Percentiles rank a stretch among this genome's conserved stretches.
Conservation (phyloP, 2,329 filamentous ascomycete genomes). For the Colletotrichum musicola region DNA sequence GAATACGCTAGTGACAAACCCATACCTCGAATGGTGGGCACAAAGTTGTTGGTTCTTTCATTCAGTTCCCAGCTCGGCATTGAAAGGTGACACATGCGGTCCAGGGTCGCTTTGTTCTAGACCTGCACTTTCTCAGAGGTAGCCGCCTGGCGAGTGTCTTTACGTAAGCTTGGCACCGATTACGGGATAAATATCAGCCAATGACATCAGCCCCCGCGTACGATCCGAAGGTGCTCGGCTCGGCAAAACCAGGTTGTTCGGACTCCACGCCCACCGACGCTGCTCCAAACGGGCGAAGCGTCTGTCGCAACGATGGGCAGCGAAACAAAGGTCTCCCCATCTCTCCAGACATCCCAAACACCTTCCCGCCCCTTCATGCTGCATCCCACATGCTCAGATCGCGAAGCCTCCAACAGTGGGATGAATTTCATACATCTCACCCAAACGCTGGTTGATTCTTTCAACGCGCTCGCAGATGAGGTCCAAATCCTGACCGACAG, state of each 20-base stretch:
- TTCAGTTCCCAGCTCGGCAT: no score
- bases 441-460: constrained; percentile 72
- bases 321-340: constrained; percentile 36
- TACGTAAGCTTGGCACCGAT: constrained; percentile 32
- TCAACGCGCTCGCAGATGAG: constrained; percentile 74
- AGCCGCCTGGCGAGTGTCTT: background rate
- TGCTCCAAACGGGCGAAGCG: constrained; percentile 20
- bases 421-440: constrained; percentile 61
- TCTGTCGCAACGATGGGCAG: constrained; percentile 33
- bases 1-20: no score
- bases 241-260: constrained; percentile 34
- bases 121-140: constrained; percentile 25
- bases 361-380: constrained; percentile 33
- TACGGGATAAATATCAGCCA: constrained; percentile 20
- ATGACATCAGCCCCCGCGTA: constrained; percentile 34
- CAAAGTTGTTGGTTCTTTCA: no score
- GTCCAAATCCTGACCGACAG: constrained; percentile 73
- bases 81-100: no score
- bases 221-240: constrained; percentile 34
- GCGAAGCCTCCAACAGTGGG: constrained; percentile 45
- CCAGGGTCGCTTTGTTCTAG: background rate
- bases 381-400: constrained; percentile 36
- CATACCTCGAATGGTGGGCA: no score
- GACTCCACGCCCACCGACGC: constrained; percentile 28
- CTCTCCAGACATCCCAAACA: constrained; percentile 31